Percentiles rank a stretch among this genome's conserved stretches.
Evolutionary conservation across 139 green algal genomes (phyloP).

Genomic region (Tetraselmis chui): DNA sequence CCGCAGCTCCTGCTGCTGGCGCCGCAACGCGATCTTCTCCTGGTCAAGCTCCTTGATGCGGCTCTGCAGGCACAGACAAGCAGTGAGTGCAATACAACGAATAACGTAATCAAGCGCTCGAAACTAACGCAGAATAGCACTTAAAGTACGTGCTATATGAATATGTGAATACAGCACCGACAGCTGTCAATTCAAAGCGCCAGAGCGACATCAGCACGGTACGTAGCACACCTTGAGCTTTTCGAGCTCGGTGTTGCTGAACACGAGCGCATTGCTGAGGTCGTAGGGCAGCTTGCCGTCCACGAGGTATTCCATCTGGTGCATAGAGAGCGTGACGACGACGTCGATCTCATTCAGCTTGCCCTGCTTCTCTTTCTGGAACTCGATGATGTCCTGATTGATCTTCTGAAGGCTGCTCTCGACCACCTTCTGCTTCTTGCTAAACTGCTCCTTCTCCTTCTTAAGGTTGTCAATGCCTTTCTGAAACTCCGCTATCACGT

Average conservation of each 20-base stretch:
- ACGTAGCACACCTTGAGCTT: constrained; percentile 43
- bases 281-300: constrained; percentile 50
- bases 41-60: constrained; percentile 48
- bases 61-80: constrained; percentile 9
- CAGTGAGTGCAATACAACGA: too few relatives aligned
- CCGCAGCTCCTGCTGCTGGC: constrained; percentile 50
- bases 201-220: background rate
- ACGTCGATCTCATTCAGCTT: constrained; percentile 70
- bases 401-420: constrained; percentile 48
- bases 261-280: constrained; percentile 52
- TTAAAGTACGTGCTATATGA: background rate
- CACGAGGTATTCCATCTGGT: constrained; percentile 54
- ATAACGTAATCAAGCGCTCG: background rate
- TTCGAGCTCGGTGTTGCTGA: constrained; percentile 47
- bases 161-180: background rate
- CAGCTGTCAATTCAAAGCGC: background rate
- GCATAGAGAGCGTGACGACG: constrained; percentile 47
- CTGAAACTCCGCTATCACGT: constrained; percentile 50
- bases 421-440: constrained; percentile 66
- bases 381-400: constrained; percentile 55
- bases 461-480: constrained; percentile 56
- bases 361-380: constrained; percentile 79
- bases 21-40: constrained; percentile 51
- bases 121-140: background rate
- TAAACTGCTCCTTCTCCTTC: constrained; percentile 59